Base-by-base conservation (phyloP, 495 filamentous ascomycete genomes). In the Corynascus novoguineensis region DNA sequence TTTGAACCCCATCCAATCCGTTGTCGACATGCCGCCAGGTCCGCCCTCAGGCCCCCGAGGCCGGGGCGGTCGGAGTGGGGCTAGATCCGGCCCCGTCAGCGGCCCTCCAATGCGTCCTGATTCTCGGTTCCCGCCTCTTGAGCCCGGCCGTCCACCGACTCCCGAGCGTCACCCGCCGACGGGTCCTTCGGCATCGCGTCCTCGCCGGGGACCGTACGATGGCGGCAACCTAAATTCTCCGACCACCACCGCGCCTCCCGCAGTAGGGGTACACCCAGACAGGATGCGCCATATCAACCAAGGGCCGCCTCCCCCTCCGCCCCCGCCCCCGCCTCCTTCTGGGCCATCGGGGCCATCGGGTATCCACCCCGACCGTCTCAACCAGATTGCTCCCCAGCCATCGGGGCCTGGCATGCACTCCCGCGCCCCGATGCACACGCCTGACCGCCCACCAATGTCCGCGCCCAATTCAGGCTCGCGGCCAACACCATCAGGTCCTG, bases 1-100 rank as follows among this genome's bases (percentile, higher is more conserved):
- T 19, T 67, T 85, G 38, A 83, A 79, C 57, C 68, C 78, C 8
- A 76, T 80, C 44, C 70, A 71, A n/a, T 75, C 81, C 0, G 71
- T 76, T 46, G 65, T 71, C 1, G 74, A 77, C 15, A 64, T 75
- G 31, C 63, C 62, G 12, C 19, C 62, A 5, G 65, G 76, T 8
- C 83, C 84, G 42, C 89, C 90, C 1, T 85, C 83, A 24, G 90
- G 88, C 1, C 90, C 90, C 2, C 77, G 87, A 40, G 78, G 80
- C 17, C 73, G 76, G 8, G 60, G 60, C 59, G 75, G 77, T 12
- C 70, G 76, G 41, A 73, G 71, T 48, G 62, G 68, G 7, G 56
- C 63, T 47, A 71, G 75, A 29, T 34, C 60, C 24, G 60, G 59
- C 15, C 60, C 70, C n/a, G 41, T 53, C 21, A 73, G 67, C 37